Percentiles rank a stretch among this genome's conserved stretches.
Evolutionary conservation across 2,329 filamentous ascomycete genomes (phyloP).

Genomic region (Ceratocystis lukuohia): DNA sequence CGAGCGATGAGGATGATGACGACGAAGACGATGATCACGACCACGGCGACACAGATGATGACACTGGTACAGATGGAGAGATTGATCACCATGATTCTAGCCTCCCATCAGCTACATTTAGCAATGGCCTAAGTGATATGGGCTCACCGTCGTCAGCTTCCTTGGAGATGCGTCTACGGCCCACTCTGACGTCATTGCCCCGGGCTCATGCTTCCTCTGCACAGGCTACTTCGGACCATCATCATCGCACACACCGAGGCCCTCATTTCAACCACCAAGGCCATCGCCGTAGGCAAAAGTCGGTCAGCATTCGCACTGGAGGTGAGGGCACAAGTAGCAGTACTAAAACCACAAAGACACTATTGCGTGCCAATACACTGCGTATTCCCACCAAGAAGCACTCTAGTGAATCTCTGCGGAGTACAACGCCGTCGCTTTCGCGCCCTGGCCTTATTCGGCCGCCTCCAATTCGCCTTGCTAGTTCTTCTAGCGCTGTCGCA

Average conservation of each 20-base stretch:
- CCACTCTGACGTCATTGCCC: slow-evolving; percentile 53
- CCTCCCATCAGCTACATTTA: neutral
- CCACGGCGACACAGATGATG: slow-evolving; percentile 25
- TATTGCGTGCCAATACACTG: slow-evolving; percentile 32
- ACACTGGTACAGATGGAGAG: slow-evolving; percentile 11
- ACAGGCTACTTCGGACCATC: slow-evolving; percentile 6
- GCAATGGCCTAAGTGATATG: slow-evolving; percentile 29
- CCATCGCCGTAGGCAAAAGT: slow-evolving; percentile 29
- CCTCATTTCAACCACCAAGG: slow-evolving; percentile 7
- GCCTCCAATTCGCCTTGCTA: neutral
- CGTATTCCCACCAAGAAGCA: slow-evolving; percentile 35
- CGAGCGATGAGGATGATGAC: slow-evolving; percentile 25
- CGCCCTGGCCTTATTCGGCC: slow-evolving; percentile 24
- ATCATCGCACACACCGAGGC: slow-evolving; percentile 2
- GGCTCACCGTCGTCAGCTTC: slow-evolving; percentile 12
- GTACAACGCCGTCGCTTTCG: slow-evolving; percentile 23
- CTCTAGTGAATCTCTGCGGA: slow-evolving; percentile 43
- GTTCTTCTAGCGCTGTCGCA: neutral
- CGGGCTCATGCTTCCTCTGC: slow-evolving; percentile 6
- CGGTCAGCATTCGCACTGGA: slow-evolving; percentile 34
- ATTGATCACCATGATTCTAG: slow-evolving; percentile 24
- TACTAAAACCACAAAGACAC: slow-evolving; percentile 23
- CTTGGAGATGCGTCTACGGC: slow-evolving; percentile 66
- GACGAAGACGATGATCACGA: slow-evolving; percentile 37
- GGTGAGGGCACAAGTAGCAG: slow-evolving; percentile 28